These are phyloP conservation scores for Pyrenochaeta sp. DNA, from an alignment of 2,329 filamentous ascomycete species.

Conservation along the genomic window DNA sequence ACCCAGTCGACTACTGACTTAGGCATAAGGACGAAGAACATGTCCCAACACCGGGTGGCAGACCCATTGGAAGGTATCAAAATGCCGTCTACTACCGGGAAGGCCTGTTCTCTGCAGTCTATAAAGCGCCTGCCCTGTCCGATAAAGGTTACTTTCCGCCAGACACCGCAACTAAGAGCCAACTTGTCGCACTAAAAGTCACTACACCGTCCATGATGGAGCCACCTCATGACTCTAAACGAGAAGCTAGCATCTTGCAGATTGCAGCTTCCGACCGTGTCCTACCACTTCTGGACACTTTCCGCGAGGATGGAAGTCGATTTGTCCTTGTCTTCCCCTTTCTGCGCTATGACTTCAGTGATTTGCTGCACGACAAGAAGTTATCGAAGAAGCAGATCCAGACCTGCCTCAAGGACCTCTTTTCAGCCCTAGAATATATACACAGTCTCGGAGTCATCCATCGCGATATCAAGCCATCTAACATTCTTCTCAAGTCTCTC, in stretches of 20 bases:
- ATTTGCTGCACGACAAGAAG: conserved; percentile 65
- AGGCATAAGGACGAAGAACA: conserved; percentile 37
- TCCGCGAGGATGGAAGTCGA: conserved; percentile 72
- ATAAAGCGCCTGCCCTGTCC: conserved; percentile 65
- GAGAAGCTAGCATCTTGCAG: conserved; percentile 79
- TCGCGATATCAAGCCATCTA: conserved; percentile 92
- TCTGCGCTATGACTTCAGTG: conserved; percentile 75
- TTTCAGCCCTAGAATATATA: conserved; percentile 74
- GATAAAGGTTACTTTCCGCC: conserved; percentile 43
- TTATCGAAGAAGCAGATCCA: conserved; percentile 51
- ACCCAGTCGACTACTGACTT: neutral
- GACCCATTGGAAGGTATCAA: conserved; percentile 63
- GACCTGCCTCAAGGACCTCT: conserved; percentile 70
- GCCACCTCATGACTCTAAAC: conserved; percentile 81
- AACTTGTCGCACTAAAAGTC: conserved; percentile 79
- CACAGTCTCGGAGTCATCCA: conserved; percentile 84
- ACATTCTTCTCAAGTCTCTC: conserved; percentile 75
- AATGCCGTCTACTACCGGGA: conserved; percentile 65
- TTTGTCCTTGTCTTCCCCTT: conserved; percentile 88
- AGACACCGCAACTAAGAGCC: conserved; percentile 26
- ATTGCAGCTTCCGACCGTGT: conserved; percentile 65
- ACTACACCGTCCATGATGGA: conserved; percentile 77
- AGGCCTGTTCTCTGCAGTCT: conserved; percentile 85
- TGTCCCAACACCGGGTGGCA: conserved; percentile 47
- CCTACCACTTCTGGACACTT: conserved; percentile 76